These are phyloP conservation scores for Clonostachys solani DNA, from an alignment of 2,329 filamentous ascomycete genomes.

Conservation along the genomic window DNA sequence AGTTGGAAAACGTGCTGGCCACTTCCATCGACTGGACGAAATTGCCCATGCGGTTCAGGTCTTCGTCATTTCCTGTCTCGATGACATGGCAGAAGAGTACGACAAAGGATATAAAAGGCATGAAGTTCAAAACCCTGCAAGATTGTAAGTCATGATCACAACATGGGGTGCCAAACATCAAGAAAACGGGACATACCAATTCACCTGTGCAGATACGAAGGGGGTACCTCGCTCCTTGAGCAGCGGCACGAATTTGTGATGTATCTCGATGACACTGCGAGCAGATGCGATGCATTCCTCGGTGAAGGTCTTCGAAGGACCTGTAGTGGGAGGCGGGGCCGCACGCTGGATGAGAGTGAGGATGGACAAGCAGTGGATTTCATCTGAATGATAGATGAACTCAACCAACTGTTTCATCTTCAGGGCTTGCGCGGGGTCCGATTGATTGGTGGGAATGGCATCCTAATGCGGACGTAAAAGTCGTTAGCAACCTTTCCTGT, in stretches of 20 bases:
- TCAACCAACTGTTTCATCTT: not conserved
- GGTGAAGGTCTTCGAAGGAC: not conserved
- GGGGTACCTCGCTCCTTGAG: not conserved
- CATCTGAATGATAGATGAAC: not conserved
- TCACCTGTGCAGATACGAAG: not conserved
- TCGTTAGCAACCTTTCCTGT: too few species aligned
- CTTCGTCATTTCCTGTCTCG: slow-evolving; percentile 24
- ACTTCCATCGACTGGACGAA: not conserved
- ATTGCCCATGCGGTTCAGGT: not conserved
- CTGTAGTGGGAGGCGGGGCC: not conserved
- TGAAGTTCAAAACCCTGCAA: not conserved
- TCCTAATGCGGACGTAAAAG: too few species aligned
- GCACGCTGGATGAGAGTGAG: slow-evolving; percentile 1
- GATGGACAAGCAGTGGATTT: not conserved
- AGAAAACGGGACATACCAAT: not conserved
- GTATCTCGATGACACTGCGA: not conserved
- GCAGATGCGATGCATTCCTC: slow-evolving; percentile 1
- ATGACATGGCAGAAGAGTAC: slow-evolving; percentile 16
- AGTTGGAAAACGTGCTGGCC: not conserved
- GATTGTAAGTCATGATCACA: not conserved
- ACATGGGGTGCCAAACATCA: not conserved
- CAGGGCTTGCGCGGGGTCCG: too few species aligned
- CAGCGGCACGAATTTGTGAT: not conserved
- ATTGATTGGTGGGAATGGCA: too few species aligned
- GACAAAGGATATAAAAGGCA: slow-evolving; percentile 14